Conservation (phyloP, 2,329 filamentous ascomycete genomes). For the Pezizomycotina sp. region DNA sequence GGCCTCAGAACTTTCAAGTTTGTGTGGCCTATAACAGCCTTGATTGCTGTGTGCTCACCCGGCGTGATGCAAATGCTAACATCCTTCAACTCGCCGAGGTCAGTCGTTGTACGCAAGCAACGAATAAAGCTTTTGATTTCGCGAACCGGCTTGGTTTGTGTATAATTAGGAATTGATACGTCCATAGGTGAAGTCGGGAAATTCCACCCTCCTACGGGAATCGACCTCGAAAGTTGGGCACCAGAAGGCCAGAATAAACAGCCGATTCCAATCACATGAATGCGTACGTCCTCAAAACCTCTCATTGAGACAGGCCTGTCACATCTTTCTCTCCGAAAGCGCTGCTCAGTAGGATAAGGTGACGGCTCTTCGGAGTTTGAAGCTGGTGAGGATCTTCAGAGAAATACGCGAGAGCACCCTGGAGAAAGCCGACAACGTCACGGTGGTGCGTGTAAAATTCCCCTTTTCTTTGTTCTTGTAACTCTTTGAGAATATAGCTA, state of each 20-base stretch:
- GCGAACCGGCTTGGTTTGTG: conserved; percentile 1
- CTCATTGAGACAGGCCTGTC: conserved; percentile 7
- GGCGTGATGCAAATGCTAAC: conserved; percentile 3
- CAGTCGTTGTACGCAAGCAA: conserved; percentile 8
- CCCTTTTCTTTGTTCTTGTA: conserved; percentile 11
- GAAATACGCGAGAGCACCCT: conserved; percentile 10
- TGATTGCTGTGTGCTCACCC: background rate
- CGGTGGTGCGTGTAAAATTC: conserved; percentile 11
- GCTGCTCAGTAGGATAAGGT: conserved; percentile 11
- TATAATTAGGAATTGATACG: background rate
- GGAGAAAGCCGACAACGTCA: conserved; percentile 10
- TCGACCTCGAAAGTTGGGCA: conserved; percentile 10
- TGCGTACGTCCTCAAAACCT: conserved; percentile 16
- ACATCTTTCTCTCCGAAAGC: conserved; percentile 6
- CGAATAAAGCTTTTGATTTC: conserved; percentile 3
- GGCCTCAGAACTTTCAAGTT: conserved; percentile 4
- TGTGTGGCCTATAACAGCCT: conserved; percentile 6
- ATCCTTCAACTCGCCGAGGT: conserved; percentile 11
- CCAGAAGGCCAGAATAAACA: conserved; percentile 9
- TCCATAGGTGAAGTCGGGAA: conserved; percentile 11
- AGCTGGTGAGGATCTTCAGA: conserved; percentile 14
- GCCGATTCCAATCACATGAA: conserved; percentile 14
- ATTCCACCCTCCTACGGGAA: conserved; percentile 8
- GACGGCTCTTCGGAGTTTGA: conserved; percentile 10
- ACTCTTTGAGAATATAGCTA: conserved; percentile 10